phyloP scores from a whole-genome alignment of 108 stramenopile species.

The Seminavis robusta region DNA sequence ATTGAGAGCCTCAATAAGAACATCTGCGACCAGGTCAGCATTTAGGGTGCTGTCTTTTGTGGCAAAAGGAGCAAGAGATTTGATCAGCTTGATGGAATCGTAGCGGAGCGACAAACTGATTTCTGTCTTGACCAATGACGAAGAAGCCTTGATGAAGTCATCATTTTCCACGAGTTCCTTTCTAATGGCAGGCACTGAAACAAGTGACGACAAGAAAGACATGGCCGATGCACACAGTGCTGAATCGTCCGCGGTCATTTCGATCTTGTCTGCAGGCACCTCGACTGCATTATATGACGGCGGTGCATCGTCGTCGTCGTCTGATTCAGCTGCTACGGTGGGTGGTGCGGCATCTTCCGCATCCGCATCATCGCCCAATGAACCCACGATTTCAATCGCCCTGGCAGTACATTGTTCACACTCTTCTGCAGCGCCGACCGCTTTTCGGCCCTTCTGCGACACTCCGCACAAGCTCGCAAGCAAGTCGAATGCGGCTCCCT shows the following conservation, averaged over 20 bases:
- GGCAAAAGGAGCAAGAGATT: slow-evolving; percentile 18
- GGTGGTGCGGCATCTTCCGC: not conserved
- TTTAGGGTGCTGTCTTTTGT: slow-evolving; percentile 1
- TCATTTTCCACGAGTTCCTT: slow-evolving; percentile 8
- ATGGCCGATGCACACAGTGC: slow-evolving; percentile 18
- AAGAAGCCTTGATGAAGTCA: slow-evolving; percentile 25
- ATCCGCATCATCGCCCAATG: not conserved
- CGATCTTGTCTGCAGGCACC: not conserved
- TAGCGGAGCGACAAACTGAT: slow-evolving; percentile 13
- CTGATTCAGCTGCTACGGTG: not conserved
- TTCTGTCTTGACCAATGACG: slow-evolving; percentile 5
- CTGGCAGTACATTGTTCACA: slow-evolving; percentile 23
- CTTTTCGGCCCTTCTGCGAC: slow-evolving; percentile 31
- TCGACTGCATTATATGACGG: not conserved
- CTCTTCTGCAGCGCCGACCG: slow-evolving; percentile 19
- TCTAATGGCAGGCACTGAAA: slow-evolving; percentile 12
- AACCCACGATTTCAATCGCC: slow-evolving; percentile 23
- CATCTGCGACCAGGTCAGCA: slow-evolving; percentile 1
- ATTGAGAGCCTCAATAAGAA: slow-evolving; percentile 2
- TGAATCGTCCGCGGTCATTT: slow-evolving; percentile 7
- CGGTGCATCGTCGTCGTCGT: slow-evolving; percentile 7
- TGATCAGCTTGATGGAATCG: slow-evolving; percentile 20
- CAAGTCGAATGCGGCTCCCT: slow-evolving; percentile 31
- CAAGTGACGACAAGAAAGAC: slow-evolving; percentile 28
- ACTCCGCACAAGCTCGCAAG: slow-evolving; percentile 29